Evolutionary conservation across 805 yeast species (phyloP), one percentile per base, ranked within the genome.

Genomic region (Candida suzukii): DNA sequence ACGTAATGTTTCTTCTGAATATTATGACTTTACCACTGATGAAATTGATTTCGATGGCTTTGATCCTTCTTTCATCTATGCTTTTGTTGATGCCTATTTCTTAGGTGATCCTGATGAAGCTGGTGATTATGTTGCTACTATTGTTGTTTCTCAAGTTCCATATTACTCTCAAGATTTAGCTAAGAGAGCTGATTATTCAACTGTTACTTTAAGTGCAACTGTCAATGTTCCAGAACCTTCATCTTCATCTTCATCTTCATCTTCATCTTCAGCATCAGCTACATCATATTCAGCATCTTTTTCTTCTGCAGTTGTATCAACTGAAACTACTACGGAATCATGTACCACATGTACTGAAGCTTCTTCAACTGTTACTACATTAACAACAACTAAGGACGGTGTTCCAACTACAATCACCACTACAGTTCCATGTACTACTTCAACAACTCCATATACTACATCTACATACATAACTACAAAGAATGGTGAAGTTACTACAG

Each of bases 391-490:
- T 24, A 24, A 9, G 11, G 11, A 24, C 11, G 26, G 26, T 12
- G 26, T 9, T 9, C 8, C 8, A 28, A 28, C 30, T 14, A 28
- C 30, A 11, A 28, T 28, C 7, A 28, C 30, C 16, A 28, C 30
- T 11, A 28, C 30, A 28, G 30, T 14, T 28, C 12, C 30, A 11
- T 28, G 30, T 14, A 24, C 11, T 24, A 24, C 26, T 11, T 31
- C 24, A 8, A 28, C 30, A 28, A 19, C 16, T 13, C 8, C 20
- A 7, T 32, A 19, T 14, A 20, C 35, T 9, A 21, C 16, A 5
- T 9, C 25, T 43, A 68, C 49, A 46, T 58, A 63, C 68, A 68
- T 73, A 73, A 68, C 45, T 68, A n/a, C n/a, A n/a, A n/a, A n/a
- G n/a, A n/a, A n/a, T n/a, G n/a, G n/a, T n/a, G n/a, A n/a, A n/a